Conservation (phyloP, 106 monocot species). For the Dendrobium nobile region DNA sequence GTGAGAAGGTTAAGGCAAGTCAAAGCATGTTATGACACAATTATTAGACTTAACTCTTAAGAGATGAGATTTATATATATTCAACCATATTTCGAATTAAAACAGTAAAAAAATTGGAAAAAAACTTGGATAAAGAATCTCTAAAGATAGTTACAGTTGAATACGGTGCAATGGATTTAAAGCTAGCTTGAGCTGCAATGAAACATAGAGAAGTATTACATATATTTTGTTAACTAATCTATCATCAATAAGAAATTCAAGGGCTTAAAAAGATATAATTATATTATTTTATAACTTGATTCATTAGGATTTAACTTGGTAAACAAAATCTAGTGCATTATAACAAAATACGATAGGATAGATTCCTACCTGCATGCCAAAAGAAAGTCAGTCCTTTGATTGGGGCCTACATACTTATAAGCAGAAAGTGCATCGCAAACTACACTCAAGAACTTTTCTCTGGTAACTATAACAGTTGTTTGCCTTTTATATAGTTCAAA, state of each 20-base stretch:
- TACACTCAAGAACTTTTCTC: conserved; percentile 57
- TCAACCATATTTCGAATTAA: conserved; percentile 1
- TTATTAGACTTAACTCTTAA: neutral
- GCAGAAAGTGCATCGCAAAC: conserved; percentile 74
- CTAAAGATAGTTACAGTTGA: neutral
- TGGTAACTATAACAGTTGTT: conserved; percentile 62
- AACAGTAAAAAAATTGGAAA: neutral
- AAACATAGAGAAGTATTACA: neutral
- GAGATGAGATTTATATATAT: neutral
- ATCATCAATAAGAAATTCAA: neutral
- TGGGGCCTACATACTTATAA: conserved; percentile 85
- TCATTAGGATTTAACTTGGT: conserved; percentile 2
- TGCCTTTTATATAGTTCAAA: conserved; percentile 90
- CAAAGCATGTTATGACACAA: neutral
- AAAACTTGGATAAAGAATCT: neutral
- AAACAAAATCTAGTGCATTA: neutral
- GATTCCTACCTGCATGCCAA: conserved; percentile 80
- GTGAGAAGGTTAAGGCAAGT: neutral
- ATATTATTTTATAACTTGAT: neutral
- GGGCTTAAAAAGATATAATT: neutral
- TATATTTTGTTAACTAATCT: neutral
- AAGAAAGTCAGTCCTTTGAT: conserved; percentile 81
- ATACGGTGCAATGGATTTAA: neutral
- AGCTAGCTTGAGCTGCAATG: neutral
- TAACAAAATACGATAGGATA: neutral